Base-by-base conservation (phyloP, 352 stramenopile species). In the Globisporangium acanthophoron region DNA sequence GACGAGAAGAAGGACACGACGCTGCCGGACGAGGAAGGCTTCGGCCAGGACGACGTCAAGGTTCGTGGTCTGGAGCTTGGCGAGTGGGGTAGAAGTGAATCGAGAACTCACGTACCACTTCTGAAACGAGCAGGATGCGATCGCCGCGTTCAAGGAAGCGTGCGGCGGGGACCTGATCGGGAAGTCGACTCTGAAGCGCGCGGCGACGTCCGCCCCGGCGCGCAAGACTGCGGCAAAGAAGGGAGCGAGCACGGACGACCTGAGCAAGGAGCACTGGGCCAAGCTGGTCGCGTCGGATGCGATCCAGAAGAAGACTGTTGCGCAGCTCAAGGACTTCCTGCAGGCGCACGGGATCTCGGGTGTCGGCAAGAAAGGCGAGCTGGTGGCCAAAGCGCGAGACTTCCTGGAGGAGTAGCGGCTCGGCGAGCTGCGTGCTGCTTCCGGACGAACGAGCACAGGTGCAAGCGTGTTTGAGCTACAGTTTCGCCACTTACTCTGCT, bases 1-100 rank as follows among this genome's bases (percentile, higher is more conserved):
- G 78, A 94, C 58, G 81, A 94, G 49, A 71, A 62, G 31, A 84
- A 88, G 60, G 85, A 92, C 62, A 81, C 71, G 5, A 94, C 85
- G 1, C 62, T 92, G 27, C 85, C 85, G 0, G 85, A 94, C 63
- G 59, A 70, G 16, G 80, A 87, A 33, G 85, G 82, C 1, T 94
- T 92, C 70, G 47, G 50, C 0, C 74, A 87, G 41, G 67, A 66
- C 12, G 80, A 92, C 53, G 82, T 92, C 18, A 83, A 82, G 71
- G 80, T 88, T 13, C 4, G 29, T 56, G 13, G 6, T 15, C 12
- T 15, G 15, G 21, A 20, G 35, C 5, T 35, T 27, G 20, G 21
- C 46, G 11, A 13, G 18, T 53, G 2, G 20, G 15, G n/a, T 16
- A 20, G 13, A 5, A 46, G 5, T 40, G 24, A 47, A 15, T n/a